phyloP scores from a whole-genome alignment of 371 early-diverging fungal species.

The Apophysomyces ossiformis region DNA sequence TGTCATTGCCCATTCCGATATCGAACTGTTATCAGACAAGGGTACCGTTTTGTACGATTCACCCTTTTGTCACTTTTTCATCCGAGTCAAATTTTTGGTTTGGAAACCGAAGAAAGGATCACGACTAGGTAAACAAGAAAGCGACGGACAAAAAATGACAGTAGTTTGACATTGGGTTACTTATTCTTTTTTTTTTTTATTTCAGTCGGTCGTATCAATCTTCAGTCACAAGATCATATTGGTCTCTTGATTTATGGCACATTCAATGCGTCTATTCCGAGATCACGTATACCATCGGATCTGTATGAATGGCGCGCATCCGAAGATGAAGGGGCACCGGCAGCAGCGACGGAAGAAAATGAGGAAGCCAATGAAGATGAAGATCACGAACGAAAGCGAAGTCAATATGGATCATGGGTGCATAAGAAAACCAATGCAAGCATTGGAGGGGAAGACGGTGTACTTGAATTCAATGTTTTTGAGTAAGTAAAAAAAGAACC shows the following conservation, averaged over 20 bases:
- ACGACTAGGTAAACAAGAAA: constrained; percentile 55
- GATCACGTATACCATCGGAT: constrained; percentile 75
- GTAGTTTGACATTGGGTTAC: not conserved
- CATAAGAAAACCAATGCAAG: constrained; percentile 55
- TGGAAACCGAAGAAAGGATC: constrained; percentile 84
- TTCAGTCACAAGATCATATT: constrained; percentile 95
- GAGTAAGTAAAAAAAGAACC: constrained; percentile 52
- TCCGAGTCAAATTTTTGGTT: constrained; percentile 72
- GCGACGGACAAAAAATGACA: not conserved
- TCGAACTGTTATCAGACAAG: constrained; percentile 59
- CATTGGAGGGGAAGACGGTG: constrained; percentile 61
- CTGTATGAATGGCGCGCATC: constrained; percentile 73
- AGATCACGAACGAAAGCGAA: constrained; percentile 37
- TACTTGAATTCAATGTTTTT: constrained; percentile 61
- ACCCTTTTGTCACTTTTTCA: constrained; percentile 82
- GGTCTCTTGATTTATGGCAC: constrained; percentile 91
- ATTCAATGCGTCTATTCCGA: constrained; percentile 94
- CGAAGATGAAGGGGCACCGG: constrained; percentile 26
- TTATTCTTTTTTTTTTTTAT: no score
- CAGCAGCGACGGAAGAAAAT: constrained; percentile 14
- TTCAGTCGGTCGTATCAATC: constrained; percentile 85
- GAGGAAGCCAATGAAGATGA: constrained; percentile 19
- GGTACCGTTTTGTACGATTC: constrained; percentile 84
- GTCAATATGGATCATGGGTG: constrained; percentile 66
- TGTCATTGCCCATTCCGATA: constrained; percentile 79